Base-by-base conservation (phyloP, 257 asterid genomes). In the Nicotiana tabacum region DNA sequence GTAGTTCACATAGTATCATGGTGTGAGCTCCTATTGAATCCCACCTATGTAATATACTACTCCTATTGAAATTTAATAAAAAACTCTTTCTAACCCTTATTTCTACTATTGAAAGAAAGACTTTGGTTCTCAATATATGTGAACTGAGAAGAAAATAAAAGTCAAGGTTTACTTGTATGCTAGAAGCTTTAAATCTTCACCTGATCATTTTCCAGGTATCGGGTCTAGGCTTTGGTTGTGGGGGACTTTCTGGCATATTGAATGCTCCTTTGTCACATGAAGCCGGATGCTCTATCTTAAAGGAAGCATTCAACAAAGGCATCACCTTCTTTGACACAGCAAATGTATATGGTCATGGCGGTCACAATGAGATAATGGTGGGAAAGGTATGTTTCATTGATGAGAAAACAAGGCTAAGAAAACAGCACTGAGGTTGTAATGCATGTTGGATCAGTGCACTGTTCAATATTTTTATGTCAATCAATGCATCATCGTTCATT, bases 271-370 rank as follows among this genome's bases (percentile, higher is more conserved):
- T 90, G 51, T 81, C 92, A 4, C 88, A 90, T 43, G 89, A 89
- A 37, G 93, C 43, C 43, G 93, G 96, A 57, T 86, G 64, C 48
- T 77, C 69, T 0, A 27, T 92, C 2, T 84, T 92, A 0, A 82
- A 85, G 76, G 87, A 88, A 74, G 93, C 91, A 56, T 92, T 88
- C 43, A 6, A 64, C 21, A 88, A 66, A 51, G 92, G 96, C 58
- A 76, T 92, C 68, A 90, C 93, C 3, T 86, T 89, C 77, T 88
- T 90, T n/a, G 93, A 90, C 87, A 88, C 92, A 3, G 77, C 93
- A 1, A 90, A 91, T 51, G 0, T 86, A 3, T 91, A 91, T 55
- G 93, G 93, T 8, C 6, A 51, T 12, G 12, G 24, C 0, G 81
- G 85, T 51, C 79, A 89, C 37, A 91, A 90, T 27, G 93, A 91